Conservation (phyloP, 1,139 yeast genomes). For the Hyphopichia pseudoburtonii region DNA sequence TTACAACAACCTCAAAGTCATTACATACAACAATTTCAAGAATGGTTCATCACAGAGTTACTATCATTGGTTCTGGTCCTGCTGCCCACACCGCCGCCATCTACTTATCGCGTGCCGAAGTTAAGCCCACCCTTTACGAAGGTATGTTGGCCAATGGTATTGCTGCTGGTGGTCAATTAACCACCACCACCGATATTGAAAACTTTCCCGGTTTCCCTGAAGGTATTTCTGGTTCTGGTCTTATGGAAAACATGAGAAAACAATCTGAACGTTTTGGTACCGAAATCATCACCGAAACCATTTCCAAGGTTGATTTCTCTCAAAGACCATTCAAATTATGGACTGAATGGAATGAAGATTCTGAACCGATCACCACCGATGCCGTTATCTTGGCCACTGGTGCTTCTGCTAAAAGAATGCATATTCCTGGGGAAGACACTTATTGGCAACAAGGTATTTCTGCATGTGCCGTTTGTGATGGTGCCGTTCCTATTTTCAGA, state of each 20-base stretch:
- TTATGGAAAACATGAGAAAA: constrained; percentile 91
- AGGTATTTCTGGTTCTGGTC: constrained; percentile 82
- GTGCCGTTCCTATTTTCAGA: constrained; percentile 98
- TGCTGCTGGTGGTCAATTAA: constrained; percentile 98
- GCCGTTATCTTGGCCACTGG: constrained; percentile 94
- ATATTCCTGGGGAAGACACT: constrained; percentile 91
- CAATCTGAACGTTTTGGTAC: constrained; percentile 90
- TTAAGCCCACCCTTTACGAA: constrained; percentile 89
- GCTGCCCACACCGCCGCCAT: constrained; percentile 99
- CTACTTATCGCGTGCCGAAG: constrained; percentile 93
- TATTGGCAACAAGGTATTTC: constrained; percentile 99
- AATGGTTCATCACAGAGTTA: constrained; percentile 86
- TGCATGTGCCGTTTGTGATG: constrained; percentile 99
- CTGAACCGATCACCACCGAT: constrained; percentile 87
- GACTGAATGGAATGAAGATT: constrained; percentile 92
- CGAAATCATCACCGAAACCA: constrained; percentile 89
- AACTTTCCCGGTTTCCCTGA: constrained; percentile 98
- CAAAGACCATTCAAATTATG: constrained; percentile 91
- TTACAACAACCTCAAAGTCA: too few relatives aligned
- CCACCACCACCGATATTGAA: constrained; percentile 96
- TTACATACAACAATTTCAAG: constrained; percentile 23
- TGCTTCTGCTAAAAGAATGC: constrained; percentile 93
- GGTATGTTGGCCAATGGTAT: constrained; percentile 97
- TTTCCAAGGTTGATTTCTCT: constrained; percentile 85
- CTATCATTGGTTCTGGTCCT: constrained; percentile 96